A percentile compares a stretch with the other conserved stretches of the same genome.
phyloP scores from a whole-genome alignment of 495 filamentous ascomycete species.

The Chaetomium cochliodes region DNA sequence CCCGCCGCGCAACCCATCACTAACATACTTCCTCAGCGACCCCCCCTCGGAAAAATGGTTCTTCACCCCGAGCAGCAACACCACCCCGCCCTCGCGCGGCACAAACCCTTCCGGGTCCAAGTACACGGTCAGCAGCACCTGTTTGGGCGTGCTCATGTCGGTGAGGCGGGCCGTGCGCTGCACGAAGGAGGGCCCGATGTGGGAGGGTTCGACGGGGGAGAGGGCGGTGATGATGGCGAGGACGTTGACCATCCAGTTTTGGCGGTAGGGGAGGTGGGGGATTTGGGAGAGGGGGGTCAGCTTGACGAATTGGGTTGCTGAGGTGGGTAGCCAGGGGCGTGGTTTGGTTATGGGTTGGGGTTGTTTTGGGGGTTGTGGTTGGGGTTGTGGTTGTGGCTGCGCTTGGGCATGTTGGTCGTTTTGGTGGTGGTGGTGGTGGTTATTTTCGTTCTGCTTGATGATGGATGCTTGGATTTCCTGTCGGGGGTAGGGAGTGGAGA shows the following conservation, averaged over 20 bases:
- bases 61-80: constrained; percentile 47
- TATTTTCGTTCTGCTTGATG: constrained; percentile 14
- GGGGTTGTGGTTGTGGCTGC: background rate
- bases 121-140: constrained; percentile 46
- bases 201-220: constrained; percentile 39
- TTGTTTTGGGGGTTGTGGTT: constrained; percentile 17
- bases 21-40: constrained; percentile 48
- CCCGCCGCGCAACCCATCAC: constrained; percentile 37
- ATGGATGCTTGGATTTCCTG: constrained; percentile 17
- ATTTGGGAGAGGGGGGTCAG: constrained; percentile 44
- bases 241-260: constrained; percentile 51
- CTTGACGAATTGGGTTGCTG: constrained; percentile 36
- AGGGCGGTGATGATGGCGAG: constrained; percentile 44
- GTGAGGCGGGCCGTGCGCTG: constrained; percentile 46
- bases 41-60: constrained; percentile 51
- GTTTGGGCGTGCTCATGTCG: constrained; percentile 45
- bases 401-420: background rate
- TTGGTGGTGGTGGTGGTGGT: background rate
- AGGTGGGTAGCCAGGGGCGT: constrained; percentile 30
- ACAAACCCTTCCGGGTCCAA: constrained; percentile 45
- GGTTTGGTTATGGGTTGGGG: constrained; percentile 20
- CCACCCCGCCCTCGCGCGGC: constrained; percentile 42
- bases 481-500: background rate
- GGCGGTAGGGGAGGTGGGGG: constrained; percentile 47
- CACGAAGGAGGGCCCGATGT: constrained; percentile 37